Base-by-base conservation (phyloP, 352 stramenopile genomes). In the Phytophthora pisi region DNA sequence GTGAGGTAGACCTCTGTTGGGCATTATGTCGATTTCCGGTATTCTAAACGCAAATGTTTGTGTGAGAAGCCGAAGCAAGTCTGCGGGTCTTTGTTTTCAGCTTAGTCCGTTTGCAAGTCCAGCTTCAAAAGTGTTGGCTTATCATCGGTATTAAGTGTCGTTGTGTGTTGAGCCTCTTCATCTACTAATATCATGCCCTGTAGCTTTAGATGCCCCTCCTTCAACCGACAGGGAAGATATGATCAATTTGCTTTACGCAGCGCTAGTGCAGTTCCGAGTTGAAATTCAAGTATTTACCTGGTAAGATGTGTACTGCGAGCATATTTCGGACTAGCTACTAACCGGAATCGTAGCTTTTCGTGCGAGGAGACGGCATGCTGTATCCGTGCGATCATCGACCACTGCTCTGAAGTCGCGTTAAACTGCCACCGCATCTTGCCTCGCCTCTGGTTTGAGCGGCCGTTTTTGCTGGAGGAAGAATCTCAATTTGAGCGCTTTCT, bases 401-500 rank as follows among this genome's bases (percentile, higher is more conserved):
- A 73, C 6, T 90, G 86, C n/a, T 78, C 83, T 2, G 74, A 89
- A 31, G 51, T 47, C 23, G 84, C 84, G 8, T 24, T 91, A 10
- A 73, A 70, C 2, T 42, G 68, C 0, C 61, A 82, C 38, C 75
- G 76, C 15, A 74, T 81, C 9, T 58, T 93, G 5, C 86, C 86
- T 18, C 82, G 75, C 23, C 74, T 93, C 66, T 93, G 86, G 86
- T 93, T 87, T 46, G 79, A 89, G 45, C 74, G 86, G 7, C 84
- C 83, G 24, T 93, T 90, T 24, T 66, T 93, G 34, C 53, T 92
- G 24, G 84, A 92, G 57, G 84, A 92, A 57, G 84, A 91, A 60
- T 93, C 86, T 0, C 86, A 92, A 66, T 74, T 87, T 23, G 86
- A 93, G 61, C 75, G 78, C 6, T 91, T 93, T 66, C 58, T 93